Evolutionary conservation across 495 filamentous ascomycete genomes (phyloP), one percentile per base, ranked within the genome.

Genomic region (Lepraria neglecta): DNA sequence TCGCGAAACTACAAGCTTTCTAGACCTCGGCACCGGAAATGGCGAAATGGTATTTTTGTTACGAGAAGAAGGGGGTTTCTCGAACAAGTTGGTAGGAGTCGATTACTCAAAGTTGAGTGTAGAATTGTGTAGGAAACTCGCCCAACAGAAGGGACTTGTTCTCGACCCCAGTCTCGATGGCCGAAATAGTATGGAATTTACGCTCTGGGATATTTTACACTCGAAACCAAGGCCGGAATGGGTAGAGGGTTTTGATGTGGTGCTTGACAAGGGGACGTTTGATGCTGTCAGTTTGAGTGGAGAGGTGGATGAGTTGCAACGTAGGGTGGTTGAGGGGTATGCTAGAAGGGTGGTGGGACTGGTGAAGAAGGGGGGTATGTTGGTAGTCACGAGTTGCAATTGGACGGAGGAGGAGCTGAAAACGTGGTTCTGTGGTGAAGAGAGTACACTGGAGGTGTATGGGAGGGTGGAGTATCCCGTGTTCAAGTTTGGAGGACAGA

Each of bases 201-300:
- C 77, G 51, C 78, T 82, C 44, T 91, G 86, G 82, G 92, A 98
- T 76, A 83, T 96, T 45, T 76, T 97, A 2, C 70, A 55, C 6
- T 60, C 69, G 0, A 68, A 65, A 1, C 65, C 73, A 55, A 70
- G 67, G 14, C 11, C 27, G 4, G 52, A 56, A 17, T 72, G 73
- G 63, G 61, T 44, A 12, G 65, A 61, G 61, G 71, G 66, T 0
- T 97, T 91, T 71, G 91, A 97, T 74, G 81, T 97, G 0, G 86
- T 96, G 0, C 79, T 97, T 6, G 94, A 98, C 73, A 98, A 98
- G 71, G 94, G 94, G 28, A 98, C 94, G 1, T 98, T 96, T 74
- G 94, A 98, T 78, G 94, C 94, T 3, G 84, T 98, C 6, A 87
- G 83, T 45, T 74, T 98, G 21, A 83, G 79, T 48, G 80, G 78